Percentiles rank a stretch among this genome's conserved stretches.
Conservation (phyloP, 495 filamentous ascomycete genomes). For the Penicillium ochrochloron region DNA sequence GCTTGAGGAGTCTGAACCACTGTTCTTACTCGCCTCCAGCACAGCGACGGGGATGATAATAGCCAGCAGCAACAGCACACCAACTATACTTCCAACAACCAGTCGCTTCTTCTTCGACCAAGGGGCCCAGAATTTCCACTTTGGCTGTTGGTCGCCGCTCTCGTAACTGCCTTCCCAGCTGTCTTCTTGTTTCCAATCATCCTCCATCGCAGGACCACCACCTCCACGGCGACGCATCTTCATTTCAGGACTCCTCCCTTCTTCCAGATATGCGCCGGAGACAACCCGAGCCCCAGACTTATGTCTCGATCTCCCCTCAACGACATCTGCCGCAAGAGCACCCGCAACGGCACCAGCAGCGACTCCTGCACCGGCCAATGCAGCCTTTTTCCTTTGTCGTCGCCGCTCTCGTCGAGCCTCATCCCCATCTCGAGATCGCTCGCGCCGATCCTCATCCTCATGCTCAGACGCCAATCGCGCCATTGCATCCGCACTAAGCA, state of each 20-base stretch:
- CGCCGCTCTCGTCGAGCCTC: constrained; percentile 45
- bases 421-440: constrained; percentile 31
- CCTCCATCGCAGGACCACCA: constrained; percentile 38
- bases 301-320: constrained; percentile 38
- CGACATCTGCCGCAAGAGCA: constrained; percentile 31
- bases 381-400: constrained; percentile 36
- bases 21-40: constrained; percentile 69
- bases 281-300: constrained; percentile 62
- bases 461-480: constrained; percentile 65
- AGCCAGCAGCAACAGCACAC: constrained; percentile 63
- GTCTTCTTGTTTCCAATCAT: constrained; percentile 35
- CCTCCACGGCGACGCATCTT: constrained; percentile 46
- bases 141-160: constrained; percentile 25
- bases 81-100: constrained; percentile 38
- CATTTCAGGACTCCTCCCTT: constrained; percentile 54
- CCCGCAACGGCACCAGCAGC: constrained; percentile 25
- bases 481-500: constrained; percentile 58
- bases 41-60: constrained; percentile 78
- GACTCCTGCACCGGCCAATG: constrained; percentile 33
- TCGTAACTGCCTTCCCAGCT: constrained; percentile 41
- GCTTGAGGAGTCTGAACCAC: constrained; percentile 27
- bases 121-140: constrained; percentile 39
- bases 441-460: constrained; percentile 36
- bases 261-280: constrained; percentile 71
- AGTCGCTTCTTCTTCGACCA: constrained; percentile 45